Evolutionary conservation across 331 rosid genomes (phyloP), one percentile per base, ranked within the genome.

Genomic region (Quercus tomentella): DNA sequence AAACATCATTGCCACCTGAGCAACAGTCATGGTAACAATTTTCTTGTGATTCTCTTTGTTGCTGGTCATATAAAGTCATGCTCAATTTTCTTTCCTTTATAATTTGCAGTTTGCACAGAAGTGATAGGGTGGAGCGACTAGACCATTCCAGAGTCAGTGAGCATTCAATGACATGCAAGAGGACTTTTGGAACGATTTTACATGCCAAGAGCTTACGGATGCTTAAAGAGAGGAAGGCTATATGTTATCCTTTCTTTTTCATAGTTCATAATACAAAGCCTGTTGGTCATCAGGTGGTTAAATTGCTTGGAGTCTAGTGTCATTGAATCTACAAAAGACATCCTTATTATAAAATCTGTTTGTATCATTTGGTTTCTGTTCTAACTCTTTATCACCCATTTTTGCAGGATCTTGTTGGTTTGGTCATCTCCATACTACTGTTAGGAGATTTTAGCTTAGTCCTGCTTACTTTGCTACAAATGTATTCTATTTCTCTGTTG

Each of bases 341-440:
- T 82, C 54, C 43, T 18, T 17, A 0, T 26, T 74, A 26, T 76
- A 72, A 74, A 72, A 56, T 81, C 76, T 30, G 78, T 81, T 72
- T 74, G 52, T 51, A 67, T 35, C 78, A 79, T 41, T 70, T 41
- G 12, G 63, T 78, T 25, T 6, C 25, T 60, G 35, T 31, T 81
- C 81, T 84, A 56, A 83, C 70, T 68, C 66, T 61, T 23, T 66
- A 26, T 20, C 51, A 12, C 31, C 21, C 55, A 8, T 76, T 45
- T 41, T 76, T 91, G 85, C 98, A 96, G 99, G 99, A 96, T 89
- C 92, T 96, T n/a, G 99, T 96, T 73, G 99, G 99, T 81, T 89
- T 96, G 89, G 86, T 93, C 81, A 89, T 93, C 85, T 96, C 97
- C 37, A 76, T 93, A 83, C 84, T 96, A 74, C 97, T 93, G 8